phyloP scores from a whole-genome alignment of 768 basidiomycete species.

The Tulasnella sp. region DNA sequence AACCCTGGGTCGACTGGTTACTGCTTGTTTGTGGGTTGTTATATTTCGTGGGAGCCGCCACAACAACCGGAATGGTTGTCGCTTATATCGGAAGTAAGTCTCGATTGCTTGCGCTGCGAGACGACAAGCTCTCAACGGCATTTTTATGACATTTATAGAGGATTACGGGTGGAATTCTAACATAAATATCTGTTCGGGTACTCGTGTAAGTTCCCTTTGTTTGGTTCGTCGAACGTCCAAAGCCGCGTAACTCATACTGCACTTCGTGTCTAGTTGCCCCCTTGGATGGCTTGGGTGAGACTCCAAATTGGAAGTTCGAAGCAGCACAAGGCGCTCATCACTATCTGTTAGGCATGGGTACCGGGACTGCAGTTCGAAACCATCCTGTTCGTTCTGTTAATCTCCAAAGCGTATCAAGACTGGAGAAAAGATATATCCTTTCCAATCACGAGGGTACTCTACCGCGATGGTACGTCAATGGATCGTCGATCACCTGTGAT shows the following conservation, averaged over 20 bases:
- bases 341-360: not conserved
- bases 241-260: not conserved
- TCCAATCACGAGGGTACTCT: not conserved
- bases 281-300: conserved; percentile 3
- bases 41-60: not conserved
- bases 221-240: not conserved
- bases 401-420: not conserved
- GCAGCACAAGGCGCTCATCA: not conserved
- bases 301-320: not conserved
- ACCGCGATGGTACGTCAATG: conserved; percentile 6
- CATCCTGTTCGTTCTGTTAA: not conserved
- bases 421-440: not conserved
- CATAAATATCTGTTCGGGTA: not conserved
- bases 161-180: not conserved
- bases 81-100: not conserved
- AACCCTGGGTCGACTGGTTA: not conserved
- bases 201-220: not conserved
- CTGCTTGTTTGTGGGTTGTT: not conserved
- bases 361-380: not conserved
- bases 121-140: not conserved
- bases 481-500: not conserved
- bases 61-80: not conserved
- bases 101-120: not conserved
- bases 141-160: not conserved
- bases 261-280: not conserved